Base-by-base conservation (phyloP, 163 green algal genomes). In the Volvox carteri region DNA sequence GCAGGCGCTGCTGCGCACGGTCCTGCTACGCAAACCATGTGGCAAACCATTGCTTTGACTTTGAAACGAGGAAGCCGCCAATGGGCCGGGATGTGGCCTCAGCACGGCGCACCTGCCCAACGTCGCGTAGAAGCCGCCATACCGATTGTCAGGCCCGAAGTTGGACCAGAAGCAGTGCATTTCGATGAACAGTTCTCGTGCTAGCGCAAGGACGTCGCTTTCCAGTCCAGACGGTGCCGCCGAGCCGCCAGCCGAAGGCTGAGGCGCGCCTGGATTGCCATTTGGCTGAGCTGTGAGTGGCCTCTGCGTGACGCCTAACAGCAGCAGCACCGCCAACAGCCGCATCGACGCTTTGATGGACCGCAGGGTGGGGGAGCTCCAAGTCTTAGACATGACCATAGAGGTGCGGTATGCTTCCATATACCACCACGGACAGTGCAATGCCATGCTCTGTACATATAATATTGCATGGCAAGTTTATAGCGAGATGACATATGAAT, bases 151-250 rank as follows among this genome's bases (percentile, higher is more conserved):
- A 3, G 76, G 76, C 9, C 76, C 76, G 52, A 37, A 72, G 44
- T 25, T 84, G 3, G 76, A 72, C 76, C 76, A 84, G 35, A 84
- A 84, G 76, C 76, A 84, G 25, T 84, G 76, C 33, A 73, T 23
- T 33, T 84, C 76, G 14, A 33, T 33, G 8, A 84, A 35, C 33
- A 84, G 52, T 50, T 84, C 50, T 19, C 50, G 52, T 3, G 76
- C 52, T 33, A 84, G 52, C 2, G 50, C 52, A 6, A 84, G 33
- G 4, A 35, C 33, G 4, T 50, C 30, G 21, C 7, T 19, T 18
- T 73, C 50, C 76, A 73, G 76, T 2, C 12, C 42, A 7, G 37
- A 56, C 5, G 8, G 19, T 4, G 18, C 37, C 9, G 68, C 11
- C 68, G 37, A 28, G 35, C 37, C 39, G 68, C 39, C 70, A 42